These are phyloP conservation scores for Mycena haematopus DNA, from an alignment of 768 basidiomycete species.

Conservation along the genomic window DNA sequence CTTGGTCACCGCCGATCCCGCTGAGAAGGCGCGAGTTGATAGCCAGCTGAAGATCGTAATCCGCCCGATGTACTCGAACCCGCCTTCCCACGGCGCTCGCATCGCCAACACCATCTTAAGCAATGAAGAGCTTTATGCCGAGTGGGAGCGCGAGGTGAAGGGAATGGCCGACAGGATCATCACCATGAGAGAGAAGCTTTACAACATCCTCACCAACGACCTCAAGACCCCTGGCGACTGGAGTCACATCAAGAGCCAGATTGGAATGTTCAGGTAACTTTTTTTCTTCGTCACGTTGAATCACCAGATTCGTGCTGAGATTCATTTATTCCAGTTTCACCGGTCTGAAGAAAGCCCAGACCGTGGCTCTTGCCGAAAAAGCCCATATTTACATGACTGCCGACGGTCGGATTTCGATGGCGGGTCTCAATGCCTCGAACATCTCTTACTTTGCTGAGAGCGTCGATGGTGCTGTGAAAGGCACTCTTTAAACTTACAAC, in stretches of 20 bases:
- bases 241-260: slow-evolving; percentile 94
- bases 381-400: slow-evolving; percentile 95
- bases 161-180: slow-evolving; percentile 96
- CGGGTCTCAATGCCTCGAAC: slow-evolving; percentile 84
- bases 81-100: slow-evolving; percentile 88
- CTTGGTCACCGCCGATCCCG: slow-evolving; percentile 68
- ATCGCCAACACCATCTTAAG: slow-evolving; percentile 87
- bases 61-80: slow-evolving; percentile 98
- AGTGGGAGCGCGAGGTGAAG: slow-evolving; percentile 94
- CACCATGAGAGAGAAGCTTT: slow-evolving; percentile 87
- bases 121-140: slow-evolving; percentile 71
- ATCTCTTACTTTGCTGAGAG: slow-evolving; percentile 90
- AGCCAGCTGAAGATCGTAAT: slow-evolving; percentile 95
- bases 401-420: slow-evolving; percentile 94
- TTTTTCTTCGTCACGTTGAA: slow-evolving; percentile 2
- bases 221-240: slow-evolving; percentile 93
- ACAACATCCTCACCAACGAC: slow-evolving; percentile 75
- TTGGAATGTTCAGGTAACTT: slow-evolving; percentile 94
- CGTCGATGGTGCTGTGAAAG: slow-evolving; percentile 83
- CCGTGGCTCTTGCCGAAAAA: slow-evolving; percentile 82
- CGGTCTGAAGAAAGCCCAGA: slow-evolving; percentile 80
- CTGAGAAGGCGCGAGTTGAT: slow-evolving; percentile 86
- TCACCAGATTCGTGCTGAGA: not conserved
- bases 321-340: slow-evolving; percentile 67
- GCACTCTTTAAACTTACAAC: slow-evolving; percentile 58